Conservation (phyloP, 805 yeast species). For the Cyberlindnera xishuangbannaensis region DNA sequence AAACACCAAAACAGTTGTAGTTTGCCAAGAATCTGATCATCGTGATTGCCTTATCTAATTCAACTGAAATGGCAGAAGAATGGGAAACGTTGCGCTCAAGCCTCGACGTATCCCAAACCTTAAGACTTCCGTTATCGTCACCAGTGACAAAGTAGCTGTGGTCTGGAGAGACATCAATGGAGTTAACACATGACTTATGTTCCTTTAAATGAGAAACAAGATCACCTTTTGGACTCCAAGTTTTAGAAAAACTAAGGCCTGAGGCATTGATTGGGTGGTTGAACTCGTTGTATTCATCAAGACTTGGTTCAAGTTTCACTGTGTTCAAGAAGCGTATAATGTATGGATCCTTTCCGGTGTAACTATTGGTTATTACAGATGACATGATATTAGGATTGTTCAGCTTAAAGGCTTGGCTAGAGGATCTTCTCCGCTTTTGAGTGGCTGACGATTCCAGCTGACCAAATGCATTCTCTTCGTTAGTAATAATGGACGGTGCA, state of each 20-base stretch:
- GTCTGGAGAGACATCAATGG: constrained; percentile 55
- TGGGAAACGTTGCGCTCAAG: constrained; percentile 57
- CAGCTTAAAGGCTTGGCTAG: constrained; percentile 10
- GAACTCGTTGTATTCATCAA: constrained; percentile 63
- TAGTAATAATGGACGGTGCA: constrained; percentile 33
- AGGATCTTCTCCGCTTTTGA: constrained; percentile 11
- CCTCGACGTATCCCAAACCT: constrained; percentile 70
- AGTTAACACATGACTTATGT: constrained; percentile 52
- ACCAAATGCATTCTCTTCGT: constrained; percentile 38
- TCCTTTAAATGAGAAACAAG: constrained; percentile 62
- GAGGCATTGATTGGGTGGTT: constrained; percentile 32
- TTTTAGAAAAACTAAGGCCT: constrained; percentile 14
- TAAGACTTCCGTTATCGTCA: constrained; percentile 65
- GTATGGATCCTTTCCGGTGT: constrained; percentile 61
- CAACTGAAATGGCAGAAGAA: constrained; percentile 40
- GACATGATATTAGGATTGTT: constrained; percentile 11
- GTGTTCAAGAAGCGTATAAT: constrained; percentile 50
- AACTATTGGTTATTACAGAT: constrained; percentile 44
- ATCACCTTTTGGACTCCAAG: constrained; percentile 40
- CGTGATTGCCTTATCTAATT: constrained; percentile 44
- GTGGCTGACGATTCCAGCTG: constrained; percentile 35
- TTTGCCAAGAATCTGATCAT: constrained; percentile 45
- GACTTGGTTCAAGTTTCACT: constrained; percentile 48
- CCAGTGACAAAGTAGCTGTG: constrained; percentile 69
- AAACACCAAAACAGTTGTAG: constrained; percentile 53